Conservation (phyloP, 495 filamentous ascomycete genomes). For the Saxophila tyrrhenica region DNA sequence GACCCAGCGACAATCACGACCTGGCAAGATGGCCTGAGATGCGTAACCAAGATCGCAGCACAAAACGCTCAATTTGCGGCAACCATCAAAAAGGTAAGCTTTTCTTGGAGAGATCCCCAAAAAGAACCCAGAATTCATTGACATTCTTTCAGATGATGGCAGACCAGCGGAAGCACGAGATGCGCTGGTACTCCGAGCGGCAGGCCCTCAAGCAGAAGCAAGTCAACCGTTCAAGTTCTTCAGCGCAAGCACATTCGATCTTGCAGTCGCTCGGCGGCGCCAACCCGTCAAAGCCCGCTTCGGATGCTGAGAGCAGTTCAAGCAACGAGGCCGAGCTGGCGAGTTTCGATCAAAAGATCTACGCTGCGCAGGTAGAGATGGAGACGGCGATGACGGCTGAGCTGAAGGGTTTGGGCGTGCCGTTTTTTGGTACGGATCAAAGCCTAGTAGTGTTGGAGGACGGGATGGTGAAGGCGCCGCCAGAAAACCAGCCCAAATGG, state of each 20-base stretch:
- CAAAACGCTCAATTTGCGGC: constrained; percentile 37
- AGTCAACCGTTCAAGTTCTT: constrained; percentile 2
- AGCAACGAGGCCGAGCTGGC: constrained; percentile 44
- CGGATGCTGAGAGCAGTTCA: neutral
- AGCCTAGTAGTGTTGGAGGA: constrained; percentile 29
- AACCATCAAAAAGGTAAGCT: constrained; percentile 33
- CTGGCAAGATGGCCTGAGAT: constrained; percentile 50
- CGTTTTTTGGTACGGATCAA: constrained; percentile 49
- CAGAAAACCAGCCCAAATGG: constrained; percentile 9
- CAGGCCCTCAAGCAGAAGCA: constrained; percentile 14
- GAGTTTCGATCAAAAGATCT: constrained; percentile 50
- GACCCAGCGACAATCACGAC: constrained; percentile 53
- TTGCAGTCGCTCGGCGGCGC: constrained; percentile 5
- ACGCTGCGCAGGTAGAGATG: constrained; percentile 49
- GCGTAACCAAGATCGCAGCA: constrained; percentile 48
- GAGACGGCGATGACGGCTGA: constrained; percentile 43
- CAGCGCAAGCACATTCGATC: constrained; percentile 11
- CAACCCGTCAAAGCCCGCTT: neutral
- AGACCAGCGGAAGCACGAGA: constrained; percentile 53
- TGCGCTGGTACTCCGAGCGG: constrained; percentile 42
- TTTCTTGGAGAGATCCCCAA: too few species aligned
- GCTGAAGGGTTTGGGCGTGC: constrained; percentile 47
- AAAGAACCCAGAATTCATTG: constrained; percentile 14
- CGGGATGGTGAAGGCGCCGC: neutral
- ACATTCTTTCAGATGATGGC: constrained; percentile 41